Conservation (phyloP, 306 rosid species). For the Pachyrhizus erosus region DNA sequence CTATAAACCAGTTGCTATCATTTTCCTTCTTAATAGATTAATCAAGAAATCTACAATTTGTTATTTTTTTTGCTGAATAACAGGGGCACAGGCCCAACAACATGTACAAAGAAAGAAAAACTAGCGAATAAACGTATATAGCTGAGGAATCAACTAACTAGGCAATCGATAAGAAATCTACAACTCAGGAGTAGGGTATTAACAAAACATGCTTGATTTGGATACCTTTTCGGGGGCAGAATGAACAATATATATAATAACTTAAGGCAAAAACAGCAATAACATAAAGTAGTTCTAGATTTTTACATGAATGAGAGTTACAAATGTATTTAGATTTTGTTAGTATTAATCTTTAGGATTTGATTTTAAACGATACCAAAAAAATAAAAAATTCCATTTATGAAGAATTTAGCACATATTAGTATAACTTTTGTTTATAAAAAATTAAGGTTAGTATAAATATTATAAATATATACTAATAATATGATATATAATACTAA, state of each 20-base stretch:
- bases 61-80: not conserved
- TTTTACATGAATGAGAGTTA: not conserved
- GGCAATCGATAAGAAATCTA: not conserved
- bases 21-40: slow-evolving; percentile 7
- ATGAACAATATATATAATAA: not conserved
- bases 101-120: not conserved
- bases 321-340: not conserved
- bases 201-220: not conserved
- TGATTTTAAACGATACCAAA: too few species aligned
- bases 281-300: not conserved
- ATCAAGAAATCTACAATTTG: not conserved
- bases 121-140: too few species aligned
- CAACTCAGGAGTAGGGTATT: not conserved
- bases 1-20: not conserved
- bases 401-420: not conserved
- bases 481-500: not conserved
- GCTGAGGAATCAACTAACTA: too few species aligned
- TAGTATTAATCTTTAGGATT: not conserved
- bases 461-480: not conserved
- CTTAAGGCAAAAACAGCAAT: not conserved
- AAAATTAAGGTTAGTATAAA: too few species aligned
- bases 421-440: too few species aligned
- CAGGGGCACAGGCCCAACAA: not conserved
- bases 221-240: not conserved
- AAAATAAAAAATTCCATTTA: not conserved